These are phyloP conservation scores for Pharnaceum exiguum DNA, from an alignment of 148 eudicot genomes.

Conservation along the genomic window DNA sequence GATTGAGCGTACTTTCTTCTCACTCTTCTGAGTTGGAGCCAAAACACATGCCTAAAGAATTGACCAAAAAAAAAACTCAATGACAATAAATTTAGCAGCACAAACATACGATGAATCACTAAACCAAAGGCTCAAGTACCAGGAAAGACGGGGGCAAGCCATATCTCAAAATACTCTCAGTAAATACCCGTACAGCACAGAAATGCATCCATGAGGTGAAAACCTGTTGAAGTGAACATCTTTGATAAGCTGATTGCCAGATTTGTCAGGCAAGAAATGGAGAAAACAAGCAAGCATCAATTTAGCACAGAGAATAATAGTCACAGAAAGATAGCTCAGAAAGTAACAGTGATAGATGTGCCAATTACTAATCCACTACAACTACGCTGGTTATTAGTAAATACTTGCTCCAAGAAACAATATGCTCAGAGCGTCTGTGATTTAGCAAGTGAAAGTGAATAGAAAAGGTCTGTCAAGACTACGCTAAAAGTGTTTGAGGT, in stretches of 20 bases:
- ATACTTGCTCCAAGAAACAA: no score
- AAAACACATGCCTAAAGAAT: conserved; percentile 62
- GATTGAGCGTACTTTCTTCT: conserved; percentile 91
- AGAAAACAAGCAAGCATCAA: not conserved
- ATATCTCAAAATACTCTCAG: conserved; percentile 91
- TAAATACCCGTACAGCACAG: conserved; percentile 78
- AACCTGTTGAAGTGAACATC: conserved; percentile 36
- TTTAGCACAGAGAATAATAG: not conserved
- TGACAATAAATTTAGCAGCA: not conserved
- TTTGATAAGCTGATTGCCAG: not conserved
- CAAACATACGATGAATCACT: not conserved
- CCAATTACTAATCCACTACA: no score
- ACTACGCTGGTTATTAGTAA: no score
- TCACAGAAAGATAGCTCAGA: no score
- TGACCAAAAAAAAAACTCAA: conserved; percentile 1
- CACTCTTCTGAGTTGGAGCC: conserved; percentile 76
- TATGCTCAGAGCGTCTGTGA: no score
- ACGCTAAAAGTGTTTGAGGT: no score
- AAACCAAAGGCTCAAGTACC: conserved; percentile 35
- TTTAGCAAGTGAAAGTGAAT: no score
- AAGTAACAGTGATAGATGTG: no score
- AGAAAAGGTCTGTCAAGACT: no score
- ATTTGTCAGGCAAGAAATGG: not conserved
- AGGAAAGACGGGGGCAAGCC: conserved; percentile 91
- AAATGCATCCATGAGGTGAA: conserved; percentile 89